Evolutionary conservation across 495 filamentous ascomycete species (phyloP), one percentile per base, ranked within the genome.

Genomic region (Aspergillus baeticus): DNA sequence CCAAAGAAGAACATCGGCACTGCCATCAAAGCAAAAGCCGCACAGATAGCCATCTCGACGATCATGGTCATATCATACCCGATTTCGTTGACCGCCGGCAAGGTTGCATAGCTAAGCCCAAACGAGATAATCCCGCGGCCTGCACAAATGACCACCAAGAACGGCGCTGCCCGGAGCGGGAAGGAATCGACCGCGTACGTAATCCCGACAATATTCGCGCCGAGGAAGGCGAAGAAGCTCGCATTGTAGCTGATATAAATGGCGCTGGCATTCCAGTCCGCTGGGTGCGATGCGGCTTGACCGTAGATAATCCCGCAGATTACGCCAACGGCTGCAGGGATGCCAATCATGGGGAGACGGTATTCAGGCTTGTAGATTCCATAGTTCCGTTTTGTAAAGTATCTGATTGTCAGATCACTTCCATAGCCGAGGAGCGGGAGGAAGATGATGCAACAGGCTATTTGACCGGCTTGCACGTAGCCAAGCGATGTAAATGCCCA

Each of bases 111-210:
- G 31, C 49, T 52, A 2, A 52, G 36, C 0, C 49, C 49, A 38
- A 92, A 67, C 1, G 59, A 63, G 20, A 67, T 67, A 15, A 64
- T 15, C 1, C 65, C 65, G 17, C 65, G 15, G 6, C 59, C 59
- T 6, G 62, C 62, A 53, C 65, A 67, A n/a, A 67, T 55, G 4
- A 63, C 52, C 14, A 68, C 65, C 29, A 68, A 33, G 33, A 65
- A 63, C 1, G 63, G 63, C 23, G 63, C 63, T 4, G 63, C 65
- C 13, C 62, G 63, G 0, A 51, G 31, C 1, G 62, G 60, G 36
- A 63, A 68, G 29, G 63, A 65, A 51, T 68, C 65, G 0, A 68
- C 59, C 10, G 62, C 55, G 23, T 68, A 68, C 2, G 65, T 68
- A 20, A 65, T 63, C 2, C 65, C 65, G 15, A 63, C 63, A 13